A percentile compares a stretch with the other conserved stretches of the same genome.
Evolutionary conservation across 1,284 basidiomycete species (phyloP).

Genomic region (Trichosporon sp.): DNA sequence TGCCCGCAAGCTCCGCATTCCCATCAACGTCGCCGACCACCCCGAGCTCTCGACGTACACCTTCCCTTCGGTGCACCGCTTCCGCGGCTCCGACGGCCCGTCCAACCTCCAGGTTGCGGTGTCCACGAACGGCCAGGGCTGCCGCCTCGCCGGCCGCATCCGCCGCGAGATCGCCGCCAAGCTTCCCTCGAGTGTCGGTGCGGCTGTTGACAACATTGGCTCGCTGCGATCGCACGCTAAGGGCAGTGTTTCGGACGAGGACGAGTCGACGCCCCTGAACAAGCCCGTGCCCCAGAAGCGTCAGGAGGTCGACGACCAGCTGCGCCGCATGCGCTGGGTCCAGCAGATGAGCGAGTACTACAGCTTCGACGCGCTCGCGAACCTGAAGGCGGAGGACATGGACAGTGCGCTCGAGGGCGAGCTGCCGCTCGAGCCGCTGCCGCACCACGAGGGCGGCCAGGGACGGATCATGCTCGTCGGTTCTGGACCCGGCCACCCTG

Average conservation of each 20-base stretch:
- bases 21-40: constrained; percentile 81
- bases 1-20: constrained; percentile 61
- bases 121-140: constrained; percentile 88
- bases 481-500: constrained; percentile 90
- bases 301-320: constrained; percentile 25
- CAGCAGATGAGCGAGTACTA: constrained; percentile 92
- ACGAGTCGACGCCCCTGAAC: constrained; percentile 66
- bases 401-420: constrained; percentile 53
- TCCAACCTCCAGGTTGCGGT: constrained; percentile 77
- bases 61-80: constrained; percentile 82
- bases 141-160: constrained; percentile 74
- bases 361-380: constrained; percentile 72
- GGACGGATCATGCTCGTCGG: constrained; percentile 85
- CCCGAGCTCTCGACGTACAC: constrained; percentile 84
- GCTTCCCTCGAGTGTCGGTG: constrained; percentile 69
- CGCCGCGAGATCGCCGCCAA: constrained; percentile 74
- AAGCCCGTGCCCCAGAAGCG: constrained; percentile 65
- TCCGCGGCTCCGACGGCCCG: constrained; percentile 52
- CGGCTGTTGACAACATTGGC: constrained; percentile 73
- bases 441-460: constrained; percentile 40
- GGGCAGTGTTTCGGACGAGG: constrained; percentile 47
- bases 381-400: constrained; percentile 67
- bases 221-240: constrained; percentile 64
- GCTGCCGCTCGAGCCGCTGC: constrained; percentile 14
- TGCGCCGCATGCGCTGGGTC: constrained; percentile 76